Conservation (phyloP, 2,329 filamentous ascomycete genomes). For the Fusarium sp. region DNA sequence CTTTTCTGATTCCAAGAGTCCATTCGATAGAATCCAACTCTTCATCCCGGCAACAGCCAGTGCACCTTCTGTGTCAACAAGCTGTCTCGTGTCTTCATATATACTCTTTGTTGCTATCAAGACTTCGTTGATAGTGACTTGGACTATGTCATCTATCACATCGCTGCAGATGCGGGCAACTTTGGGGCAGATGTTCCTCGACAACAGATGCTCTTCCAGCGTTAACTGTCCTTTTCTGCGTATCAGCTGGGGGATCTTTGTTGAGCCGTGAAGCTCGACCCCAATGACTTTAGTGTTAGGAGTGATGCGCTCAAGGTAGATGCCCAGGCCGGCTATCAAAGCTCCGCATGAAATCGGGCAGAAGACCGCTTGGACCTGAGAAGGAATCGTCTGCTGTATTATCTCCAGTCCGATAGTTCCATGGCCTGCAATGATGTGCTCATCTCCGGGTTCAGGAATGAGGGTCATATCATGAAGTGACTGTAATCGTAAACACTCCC, state of each 20-base stretch:
- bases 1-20: background rate
- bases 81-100: background rate
- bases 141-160: background rate
- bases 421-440: background rate
- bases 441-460: background rate
- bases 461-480: background rate
- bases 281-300: background rate
- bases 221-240: no score
- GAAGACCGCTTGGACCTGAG: background rate
- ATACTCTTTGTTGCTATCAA: background rate
- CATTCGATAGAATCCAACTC: background rate
- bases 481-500: background rate
- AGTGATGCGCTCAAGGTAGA: background rate
- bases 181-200: background rate
- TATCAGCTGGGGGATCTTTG: background rate
- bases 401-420: background rate
- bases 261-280: background rate
- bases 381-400: rapidly evolving
- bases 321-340: background rate
- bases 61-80: background rate
- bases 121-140: background rate
- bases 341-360: background rate
- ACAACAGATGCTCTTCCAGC: background rate
- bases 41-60: background rate
- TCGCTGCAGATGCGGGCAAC: background rate